These are phyloP conservation scores for Phytophthora megakarya DNA, from an alignment of 352 stramenopile genomes.

Conservation along the genomic window DNA sequence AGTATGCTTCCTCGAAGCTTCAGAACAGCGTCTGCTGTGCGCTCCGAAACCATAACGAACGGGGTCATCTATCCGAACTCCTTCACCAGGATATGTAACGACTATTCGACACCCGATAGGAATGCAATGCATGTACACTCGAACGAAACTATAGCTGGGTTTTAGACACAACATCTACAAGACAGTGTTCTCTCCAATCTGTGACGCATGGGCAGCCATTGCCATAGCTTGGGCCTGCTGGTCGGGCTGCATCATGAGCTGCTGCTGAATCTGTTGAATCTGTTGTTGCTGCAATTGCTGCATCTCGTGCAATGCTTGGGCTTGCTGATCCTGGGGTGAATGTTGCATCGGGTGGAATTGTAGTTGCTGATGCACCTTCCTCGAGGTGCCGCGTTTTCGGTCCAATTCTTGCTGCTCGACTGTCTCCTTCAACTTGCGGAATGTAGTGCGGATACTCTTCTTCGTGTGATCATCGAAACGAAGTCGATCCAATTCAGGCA, in stretches of 20 bases:
- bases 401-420: constrained; percentile 40
- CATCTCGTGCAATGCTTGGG: constrained; percentile 31
- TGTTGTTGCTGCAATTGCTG: constrained; percentile 37
- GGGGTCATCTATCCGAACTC: neutral
- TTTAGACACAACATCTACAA: constrained; percentile 32
- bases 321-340: constrained; percentile 26
- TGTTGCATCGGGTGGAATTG: constrained; percentile 23
- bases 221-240: constrained; percentile 28
- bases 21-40: constrained; percentile 2
- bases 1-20: neutral
- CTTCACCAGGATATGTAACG: constrained; percentile 9
- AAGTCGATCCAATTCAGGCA: constrained; percentile 56
- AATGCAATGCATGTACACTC: neutral
- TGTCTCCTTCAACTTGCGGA: constrained; percentile 55
- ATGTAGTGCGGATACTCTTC: constrained; percentile 59
- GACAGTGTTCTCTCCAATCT: constrained; percentile 36
- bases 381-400: constrained; percentile 36
- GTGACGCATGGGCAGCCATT: constrained; percentile 27
- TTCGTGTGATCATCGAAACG: constrained; percentile 65
- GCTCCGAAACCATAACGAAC: constrained; percentile 8
- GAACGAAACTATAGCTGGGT: constrained; percentile 23
- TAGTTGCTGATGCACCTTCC: constrained; percentile 24
- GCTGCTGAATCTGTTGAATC: constrained; percentile 36
- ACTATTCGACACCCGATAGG: constrained; percentile 9
- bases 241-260: constrained; percentile 39